Evolutionary conservation across 1,139 yeast genomes (phyloP).

Genomic region (Saccharomyces uvarum): DNA sequence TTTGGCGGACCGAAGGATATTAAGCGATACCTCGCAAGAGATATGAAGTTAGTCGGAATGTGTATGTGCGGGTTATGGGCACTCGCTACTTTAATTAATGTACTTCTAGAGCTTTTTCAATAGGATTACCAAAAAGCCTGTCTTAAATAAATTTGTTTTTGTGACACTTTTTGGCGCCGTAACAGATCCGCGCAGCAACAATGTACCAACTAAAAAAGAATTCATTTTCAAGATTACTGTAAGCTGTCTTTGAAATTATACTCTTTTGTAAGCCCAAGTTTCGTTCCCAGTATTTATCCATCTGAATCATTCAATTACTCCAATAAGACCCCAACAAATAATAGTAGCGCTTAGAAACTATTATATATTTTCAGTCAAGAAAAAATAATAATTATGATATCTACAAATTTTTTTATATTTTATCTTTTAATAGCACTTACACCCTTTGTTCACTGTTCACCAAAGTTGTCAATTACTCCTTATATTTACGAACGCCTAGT

Average conservation of each 20-base stretch:
- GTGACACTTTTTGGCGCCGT: background rate
- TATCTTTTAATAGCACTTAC: background rate
- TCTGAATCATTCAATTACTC: background rate
- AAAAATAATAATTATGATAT: background rate
- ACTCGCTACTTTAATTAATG: constrained; percentile 24
- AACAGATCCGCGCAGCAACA: background rate
- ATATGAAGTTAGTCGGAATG: constrained; percentile 22
- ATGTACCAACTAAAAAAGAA: background rate
- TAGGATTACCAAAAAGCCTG: background rate
- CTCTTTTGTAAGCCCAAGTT: background rate
- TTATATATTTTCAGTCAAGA: background rate
- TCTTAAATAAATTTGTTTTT: background rate
- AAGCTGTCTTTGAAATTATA: background rate
- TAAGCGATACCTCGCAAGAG: constrained; percentile 10
- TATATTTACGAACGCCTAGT: constrained; percentile 24
- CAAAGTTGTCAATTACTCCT: constrained; percentile 9
- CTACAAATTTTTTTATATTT: background rate
- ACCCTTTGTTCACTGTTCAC: background rate
- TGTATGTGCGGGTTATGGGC: constrained; percentile 28
- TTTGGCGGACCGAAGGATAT: constrained; percentile 15
- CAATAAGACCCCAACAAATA: background rate
- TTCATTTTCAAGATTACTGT: background rate
- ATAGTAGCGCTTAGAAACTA: background rate
- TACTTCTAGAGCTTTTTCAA: constrained; percentile 18
- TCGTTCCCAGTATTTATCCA: background rate